A percentile compares a stretch with the other conserved stretches of the same genome.
phyloP scores from a whole-genome alignment of 768 basidiomycete genomes.

The Russula dissimulans region DNA sequence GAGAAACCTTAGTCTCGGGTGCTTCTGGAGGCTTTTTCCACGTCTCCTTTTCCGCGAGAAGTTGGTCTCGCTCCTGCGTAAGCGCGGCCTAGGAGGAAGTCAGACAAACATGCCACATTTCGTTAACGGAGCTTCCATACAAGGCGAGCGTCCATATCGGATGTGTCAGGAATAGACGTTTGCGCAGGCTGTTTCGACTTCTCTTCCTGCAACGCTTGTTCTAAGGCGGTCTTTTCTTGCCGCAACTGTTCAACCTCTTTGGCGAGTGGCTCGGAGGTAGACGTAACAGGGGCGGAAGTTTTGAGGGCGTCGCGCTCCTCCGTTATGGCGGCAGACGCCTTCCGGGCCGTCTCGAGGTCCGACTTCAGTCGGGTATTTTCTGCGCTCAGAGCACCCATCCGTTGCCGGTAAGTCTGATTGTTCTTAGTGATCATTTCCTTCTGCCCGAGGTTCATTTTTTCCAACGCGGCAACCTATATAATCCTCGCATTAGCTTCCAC shows the following conservation, averaged over 20 bases:
- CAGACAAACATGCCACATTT: neutral
- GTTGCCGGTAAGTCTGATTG: conserved; percentile 16
- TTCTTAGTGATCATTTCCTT: conserved; percentile 13
- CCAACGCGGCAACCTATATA: conserved; percentile 16
- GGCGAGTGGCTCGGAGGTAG: conserved; percentile 11
- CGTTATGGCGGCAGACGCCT: conserved; percentile 20
- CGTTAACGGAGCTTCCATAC: conserved; percentile 23
- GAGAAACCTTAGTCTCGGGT: conserved; percentile 22
- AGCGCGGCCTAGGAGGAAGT: conserved; percentile 36
- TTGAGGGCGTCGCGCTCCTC: conserved; percentile 30
- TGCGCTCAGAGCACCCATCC: conserved; percentile 11
- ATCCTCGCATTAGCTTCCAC: neutral
- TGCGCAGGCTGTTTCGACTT: conserved; percentile 21
- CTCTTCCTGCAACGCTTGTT: conserved; percentile 33
- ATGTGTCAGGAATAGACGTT: conserved; percentile 10
- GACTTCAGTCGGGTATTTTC: conserved; percentile 16
- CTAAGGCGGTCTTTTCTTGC: conserved; percentile 31
- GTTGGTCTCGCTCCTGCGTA: conserved; percentile 48
- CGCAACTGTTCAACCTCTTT: conserved; percentile 26
- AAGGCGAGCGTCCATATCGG: conserved; percentile 24
- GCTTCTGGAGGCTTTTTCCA: conserved; percentile 27
- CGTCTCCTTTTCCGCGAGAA: conserved; percentile 51
- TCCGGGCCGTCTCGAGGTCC: conserved; percentile 19
- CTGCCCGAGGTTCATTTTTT: conserved; percentile 13
- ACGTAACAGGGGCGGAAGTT: conserved; percentile 20